These are phyloP conservation scores for Umbelopsis sp. DNA, from an alignment of 371 early-diverging fungal genomes.

Conservation along the genomic window DNA sequence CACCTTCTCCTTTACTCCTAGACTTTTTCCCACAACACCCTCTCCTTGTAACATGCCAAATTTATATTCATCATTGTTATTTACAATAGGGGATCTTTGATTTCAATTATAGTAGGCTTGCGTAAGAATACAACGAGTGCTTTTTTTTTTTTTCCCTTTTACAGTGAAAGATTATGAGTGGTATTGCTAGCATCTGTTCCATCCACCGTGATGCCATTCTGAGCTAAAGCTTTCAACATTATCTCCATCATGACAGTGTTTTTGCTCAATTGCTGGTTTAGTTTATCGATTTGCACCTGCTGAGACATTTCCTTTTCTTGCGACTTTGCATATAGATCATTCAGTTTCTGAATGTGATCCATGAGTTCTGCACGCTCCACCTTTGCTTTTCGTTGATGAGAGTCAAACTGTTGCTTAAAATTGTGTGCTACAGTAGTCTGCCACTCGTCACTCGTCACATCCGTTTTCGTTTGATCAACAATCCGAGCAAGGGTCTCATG, in stretches of 20 bases:
- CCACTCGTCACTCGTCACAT: background rate
- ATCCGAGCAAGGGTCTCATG: background rate
- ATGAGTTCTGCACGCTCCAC: background rate
- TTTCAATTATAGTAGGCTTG: background rate
- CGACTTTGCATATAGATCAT: background rate
- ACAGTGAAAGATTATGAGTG: too few relatives aligned
- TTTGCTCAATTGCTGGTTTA: background rate
- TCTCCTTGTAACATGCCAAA: conserved; percentile 6
- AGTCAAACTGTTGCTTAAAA: background rate
- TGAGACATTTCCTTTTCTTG: background rate
- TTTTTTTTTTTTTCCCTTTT: background rate
- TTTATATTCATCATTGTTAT: conserved; percentile 20
- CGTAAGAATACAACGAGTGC: background rate
- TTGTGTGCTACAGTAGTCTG: background rate
- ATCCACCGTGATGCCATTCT: background rate
- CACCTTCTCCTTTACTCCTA: background rate
- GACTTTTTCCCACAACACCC: background rate
- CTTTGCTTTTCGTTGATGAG: background rate
- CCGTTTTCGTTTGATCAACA: background rate
- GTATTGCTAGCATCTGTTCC: background rate
- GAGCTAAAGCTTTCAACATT: background rate
- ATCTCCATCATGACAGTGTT: background rate
- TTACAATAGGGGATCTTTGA: conserved; percentile 11
- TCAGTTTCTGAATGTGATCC: background rate
- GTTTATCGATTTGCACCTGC: background rate